Percentiles rank a stretch among this genome's conserved stretches.
Evolutionary conservation across 176 grass and related monocot species (phyloP).

Genomic region (Echinochloa phyllopogon): DNA sequence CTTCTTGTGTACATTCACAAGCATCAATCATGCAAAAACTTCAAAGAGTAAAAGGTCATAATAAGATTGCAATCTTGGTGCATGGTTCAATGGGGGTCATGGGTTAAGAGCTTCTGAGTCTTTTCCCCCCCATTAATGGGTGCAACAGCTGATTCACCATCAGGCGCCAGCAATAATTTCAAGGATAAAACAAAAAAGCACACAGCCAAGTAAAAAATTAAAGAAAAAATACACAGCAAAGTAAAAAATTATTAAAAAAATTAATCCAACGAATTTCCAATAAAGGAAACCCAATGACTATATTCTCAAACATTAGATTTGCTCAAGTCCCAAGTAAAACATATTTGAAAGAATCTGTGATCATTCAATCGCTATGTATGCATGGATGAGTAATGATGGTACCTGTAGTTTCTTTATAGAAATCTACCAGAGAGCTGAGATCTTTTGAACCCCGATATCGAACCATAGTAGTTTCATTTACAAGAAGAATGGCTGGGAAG

Average conservation of each 20-base stretch:
- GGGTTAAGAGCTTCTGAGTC: not conserved
- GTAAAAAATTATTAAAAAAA: not conserved
- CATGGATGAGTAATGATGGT: conserved; percentile 13
- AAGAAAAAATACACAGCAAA: not conserved
- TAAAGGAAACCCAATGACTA: not conserved
- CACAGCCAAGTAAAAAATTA: not conserved
- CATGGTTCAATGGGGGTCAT: not conserved
- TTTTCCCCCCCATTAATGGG: conserved; percentile 10
- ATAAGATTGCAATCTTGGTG: conserved; percentile 5
- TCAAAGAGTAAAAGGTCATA: not conserved
- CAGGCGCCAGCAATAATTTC: not conserved
- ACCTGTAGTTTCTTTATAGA: conserved; percentile 84
- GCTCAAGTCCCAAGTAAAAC: not conserved
- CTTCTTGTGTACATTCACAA: conserved; percentile 14
- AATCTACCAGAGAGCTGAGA: conserved; percentile 58
- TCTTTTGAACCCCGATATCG: conserved; percentile 69
- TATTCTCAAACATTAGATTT: conserved; percentile 19
- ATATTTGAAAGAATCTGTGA: conserved; percentile 24
- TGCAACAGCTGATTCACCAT: not conserved
- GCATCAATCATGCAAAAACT: conserved; percentile 2
- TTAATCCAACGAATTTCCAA: not conserved
- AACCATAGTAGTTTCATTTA: conserved; percentile 57
- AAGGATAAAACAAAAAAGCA: not conserved
- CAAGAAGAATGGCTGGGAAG: conserved; percentile 74
- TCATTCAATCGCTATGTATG: conserved; percentile 12